Conservation (phyloP, 1,284 basidiomycete genomes). For the Violaceomyces palustris region DNA sequence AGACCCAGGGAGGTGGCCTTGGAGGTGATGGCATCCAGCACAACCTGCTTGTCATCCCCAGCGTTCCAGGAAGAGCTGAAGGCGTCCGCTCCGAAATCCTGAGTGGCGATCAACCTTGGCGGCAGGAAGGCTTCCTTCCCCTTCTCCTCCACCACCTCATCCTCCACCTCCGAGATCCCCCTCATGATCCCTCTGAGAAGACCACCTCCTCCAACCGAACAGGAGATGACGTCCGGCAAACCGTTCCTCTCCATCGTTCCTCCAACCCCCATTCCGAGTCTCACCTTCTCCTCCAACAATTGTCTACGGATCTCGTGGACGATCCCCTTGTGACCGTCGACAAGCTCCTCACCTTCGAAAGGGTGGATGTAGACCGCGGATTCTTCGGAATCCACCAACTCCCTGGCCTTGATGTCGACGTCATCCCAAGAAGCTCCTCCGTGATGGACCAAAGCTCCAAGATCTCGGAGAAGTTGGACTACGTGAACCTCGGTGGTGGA, state of each 20-base stretch:
- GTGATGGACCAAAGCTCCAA: slow-evolving; percentile 29
- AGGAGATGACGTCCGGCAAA: no score
- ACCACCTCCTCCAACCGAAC: slow-evolving; percentile 38
- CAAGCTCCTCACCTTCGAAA: slow-evolving; percentile 41
- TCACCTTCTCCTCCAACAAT: background rate
- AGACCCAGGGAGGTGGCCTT: slow-evolving; percentile 48
- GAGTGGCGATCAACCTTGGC: slow-evolving; percentile 23
- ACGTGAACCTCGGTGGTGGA: slow-evolving; percentile 17
- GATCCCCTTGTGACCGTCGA: slow-evolving; percentile 38
- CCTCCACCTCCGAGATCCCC: slow-evolving; percentile 7
- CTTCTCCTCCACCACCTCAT: slow-evolving; percentile 1
- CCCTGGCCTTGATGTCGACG: slow-evolving; percentile 18
- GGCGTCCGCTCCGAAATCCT: slow-evolving; percentile 34
- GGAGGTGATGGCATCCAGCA: slow-evolving; percentile 24
- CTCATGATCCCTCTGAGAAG: slow-evolving; percentile 25
- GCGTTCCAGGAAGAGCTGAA: slow-evolving; percentile 20
- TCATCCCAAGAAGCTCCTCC: slow-evolving; percentile 18
- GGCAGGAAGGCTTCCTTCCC: slow-evolving; percentile 6
- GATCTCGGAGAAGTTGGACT: slow-evolving; percentile 15
- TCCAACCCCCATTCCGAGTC: no score
- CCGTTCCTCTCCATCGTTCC: no score
- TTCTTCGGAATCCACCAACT: slow-evolving; percentile 5
- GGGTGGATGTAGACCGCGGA: slow-evolving; percentile 40
- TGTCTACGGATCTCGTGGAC: slow-evolving; percentile 16
- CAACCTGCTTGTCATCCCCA: slow-evolving; percentile 5